phyloP scores from a whole-genome alignment of 306 rosid species.

The Prinsepia uniflora region DNA sequence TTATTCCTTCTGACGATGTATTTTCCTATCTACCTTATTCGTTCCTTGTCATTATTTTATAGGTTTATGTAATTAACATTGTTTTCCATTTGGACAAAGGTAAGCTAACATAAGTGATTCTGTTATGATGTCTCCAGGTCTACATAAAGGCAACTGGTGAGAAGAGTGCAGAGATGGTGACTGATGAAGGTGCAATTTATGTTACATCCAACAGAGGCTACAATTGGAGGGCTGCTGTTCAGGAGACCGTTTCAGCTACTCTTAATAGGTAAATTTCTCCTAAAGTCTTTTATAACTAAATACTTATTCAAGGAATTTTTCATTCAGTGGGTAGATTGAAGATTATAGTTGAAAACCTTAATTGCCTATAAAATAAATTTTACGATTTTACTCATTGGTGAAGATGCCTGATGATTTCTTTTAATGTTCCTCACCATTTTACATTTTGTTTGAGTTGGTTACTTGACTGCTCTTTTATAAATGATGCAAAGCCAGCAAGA shows the following conservation, averaged over 20 bases:
- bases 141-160: conserved; percentile 91
- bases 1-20: not conserved
- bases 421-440: not conserved
- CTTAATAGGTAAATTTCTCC: conserved; percentile 68
- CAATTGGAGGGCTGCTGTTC: conserved; percentile 97
- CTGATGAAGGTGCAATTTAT: conserved; percentile 93
- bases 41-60: not conserved
- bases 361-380: not conserved
- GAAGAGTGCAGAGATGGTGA: conserved; percentile 96
- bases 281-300: conserved; percentile 9
- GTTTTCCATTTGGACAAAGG: not conserved
- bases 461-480: not conserved
- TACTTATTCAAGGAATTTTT: conserved; percentile 11
- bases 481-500: not conserved
- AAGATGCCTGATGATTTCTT: not conserved
- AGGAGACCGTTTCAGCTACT: conserved; percentile 97
- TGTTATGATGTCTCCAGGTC: conserved; percentile 49
- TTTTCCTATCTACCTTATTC: too few species aligned
- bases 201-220: conserved; percentile 86
- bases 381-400: not conserved
- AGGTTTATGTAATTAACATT: not conserved
- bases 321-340: conserved; percentile 1
- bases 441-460: not conserved
- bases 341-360: not conserved
- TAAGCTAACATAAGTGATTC: not conserved